Evolutionary conservation across 345 rosid genomes (phyloP), one percentile per base, ranked within the genome.

Genomic region (Lagerstroemia speciosa): DNA sequence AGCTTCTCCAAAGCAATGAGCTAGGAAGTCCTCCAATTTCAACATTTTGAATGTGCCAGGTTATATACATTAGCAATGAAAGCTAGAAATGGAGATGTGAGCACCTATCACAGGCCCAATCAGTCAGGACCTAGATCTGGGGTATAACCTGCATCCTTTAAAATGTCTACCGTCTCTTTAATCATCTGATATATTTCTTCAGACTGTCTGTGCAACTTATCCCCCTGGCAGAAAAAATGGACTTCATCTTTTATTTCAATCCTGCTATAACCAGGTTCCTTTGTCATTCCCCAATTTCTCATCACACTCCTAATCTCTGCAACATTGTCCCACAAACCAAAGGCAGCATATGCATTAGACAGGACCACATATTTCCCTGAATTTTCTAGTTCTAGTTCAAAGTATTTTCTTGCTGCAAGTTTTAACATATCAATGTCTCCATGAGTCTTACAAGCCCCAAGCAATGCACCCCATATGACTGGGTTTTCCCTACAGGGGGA

Each of bases 281-380:
- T 89, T 31, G 46, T 64, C 74, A 84, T 74, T 36, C 87, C 86
- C 43, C 74, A 71, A 32, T 68, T 71, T 79, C 74, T 81, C 89
- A 87, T 86, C 67, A 64, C 77, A 57, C 69, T 77, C 74, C 93
- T 77, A 76, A 87, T 74, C 74, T 86, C 73, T n/a, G 85, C 83
- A 16, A 86, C 88, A 77, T 74, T 76, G 29, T 83, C 86, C 90
- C 85, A 81, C 37, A 76, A 76, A 48, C 91, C 93, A 75, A 83
- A 80, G 65, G 76, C 76, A 26, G 93, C 86, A 69, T 82, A 88
- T 8, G 87, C 79, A 74, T 88, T 90, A 14, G 88, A 83, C 61
- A 85, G 74, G 52, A 90, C 90, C 43, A 88, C 87, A 62, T 85
- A 80, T 43, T 86, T 90, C 43, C 93, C 92, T 20, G 89, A 85